A percentile compares a stretch with the other conserved stretches of the same genome.
These are phyloP conservation scores for Clohesyomyces aquaticus DNA, from an alignment of 495 filamentous ascomycete genomes.

Conservation along the genomic window DNA sequence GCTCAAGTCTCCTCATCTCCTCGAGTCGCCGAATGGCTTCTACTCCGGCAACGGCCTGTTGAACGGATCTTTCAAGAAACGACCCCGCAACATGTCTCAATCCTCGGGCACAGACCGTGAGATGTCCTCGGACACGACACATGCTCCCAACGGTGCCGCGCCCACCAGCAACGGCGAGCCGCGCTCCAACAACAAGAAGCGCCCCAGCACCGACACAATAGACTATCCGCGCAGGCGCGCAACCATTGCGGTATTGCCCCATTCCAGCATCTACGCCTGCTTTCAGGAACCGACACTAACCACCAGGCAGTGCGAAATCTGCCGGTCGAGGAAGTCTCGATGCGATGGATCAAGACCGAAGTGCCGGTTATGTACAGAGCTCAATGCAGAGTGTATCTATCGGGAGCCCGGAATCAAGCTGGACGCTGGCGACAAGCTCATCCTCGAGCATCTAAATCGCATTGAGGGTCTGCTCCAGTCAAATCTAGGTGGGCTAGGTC, in stretches of 20 bases:
- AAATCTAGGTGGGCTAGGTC: constrained; percentile 57
- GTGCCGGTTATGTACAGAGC: constrained; percentile 79
- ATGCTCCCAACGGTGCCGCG: constrained; percentile 26
- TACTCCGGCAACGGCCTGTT: constrained; percentile 14
- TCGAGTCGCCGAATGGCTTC: constrained; percentile 38
- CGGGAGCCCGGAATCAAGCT: constrained; percentile 86
- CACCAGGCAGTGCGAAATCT: constrained; percentile 73
- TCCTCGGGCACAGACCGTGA: constrained; percentile 43
- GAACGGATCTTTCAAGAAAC: constrained; percentile 36
- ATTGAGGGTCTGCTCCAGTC: constrained; percentile 79
- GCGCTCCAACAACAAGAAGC: constrained; percentile 37
- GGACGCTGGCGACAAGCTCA: constrained; percentile 83
- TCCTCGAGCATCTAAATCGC: constrained; percentile 72
- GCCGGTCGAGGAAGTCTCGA: constrained; percentile 78
- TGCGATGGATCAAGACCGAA: constrained; percentile 84
- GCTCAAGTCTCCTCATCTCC: constrained; percentile 40
- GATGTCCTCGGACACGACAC: constrained; percentile 32
- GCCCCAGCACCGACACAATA: constrained; percentile 43
- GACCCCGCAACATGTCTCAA: constrained; percentile 43
- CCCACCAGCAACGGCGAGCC: constrained; percentile 39
- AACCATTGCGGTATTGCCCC: constrained; percentile 45
- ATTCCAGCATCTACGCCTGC: not conserved
- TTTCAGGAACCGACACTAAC: constrained; percentile 26
- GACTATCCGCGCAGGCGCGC: constrained; percentile 49
- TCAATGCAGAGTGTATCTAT: constrained; percentile 82